A percentile compares a stretch with the other conserved stretches of the same genome.
phyloP scores from a whole-genome alignment of 192 early-diverging fungal genomes.

The Podila epicladia region DNA sequence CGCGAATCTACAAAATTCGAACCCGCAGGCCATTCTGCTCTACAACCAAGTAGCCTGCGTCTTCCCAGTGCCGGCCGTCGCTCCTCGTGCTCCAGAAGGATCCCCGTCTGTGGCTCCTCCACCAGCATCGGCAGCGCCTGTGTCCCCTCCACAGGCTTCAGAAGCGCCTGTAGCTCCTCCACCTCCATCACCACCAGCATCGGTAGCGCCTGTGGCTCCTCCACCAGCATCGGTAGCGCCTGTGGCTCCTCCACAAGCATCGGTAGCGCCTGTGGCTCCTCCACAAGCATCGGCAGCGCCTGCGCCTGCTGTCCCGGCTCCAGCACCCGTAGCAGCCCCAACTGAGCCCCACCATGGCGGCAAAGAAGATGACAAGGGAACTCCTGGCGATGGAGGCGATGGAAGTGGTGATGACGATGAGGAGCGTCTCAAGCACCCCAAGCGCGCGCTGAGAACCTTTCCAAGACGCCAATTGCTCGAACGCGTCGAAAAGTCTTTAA shows the following conservation, averaged over 20 bases:
- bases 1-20: constrained; percentile 26
- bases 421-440: not conserved
- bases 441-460: not conserved
- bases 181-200: too few species aligned
- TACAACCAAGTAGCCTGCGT: constrained; percentile 32
- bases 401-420: not conserved
- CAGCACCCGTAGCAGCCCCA: not conserved
- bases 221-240: not conserved
- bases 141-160: too few species aligned
- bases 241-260: not conserved
- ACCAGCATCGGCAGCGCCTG: not conserved
- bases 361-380: not conserved
- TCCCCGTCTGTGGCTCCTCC: not conserved
- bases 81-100: not conserved
- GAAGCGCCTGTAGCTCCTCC: too few species aligned
- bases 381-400: not conserved
- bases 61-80: not conserved
- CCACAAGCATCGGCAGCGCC: not conserved
- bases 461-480: not conserved
- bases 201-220: not conserved
- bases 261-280: not conserved
- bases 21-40: constrained; percentile 38
- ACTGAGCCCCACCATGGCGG: not conserved
- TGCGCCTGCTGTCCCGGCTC: not conserved
- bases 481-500: not conserved